Percentiles rank a stretch among this genome's conserved stretches.
phyloP scores from a whole-genome alignment of 345 rosid genomes.

The Litchi chinensis region DNA sequence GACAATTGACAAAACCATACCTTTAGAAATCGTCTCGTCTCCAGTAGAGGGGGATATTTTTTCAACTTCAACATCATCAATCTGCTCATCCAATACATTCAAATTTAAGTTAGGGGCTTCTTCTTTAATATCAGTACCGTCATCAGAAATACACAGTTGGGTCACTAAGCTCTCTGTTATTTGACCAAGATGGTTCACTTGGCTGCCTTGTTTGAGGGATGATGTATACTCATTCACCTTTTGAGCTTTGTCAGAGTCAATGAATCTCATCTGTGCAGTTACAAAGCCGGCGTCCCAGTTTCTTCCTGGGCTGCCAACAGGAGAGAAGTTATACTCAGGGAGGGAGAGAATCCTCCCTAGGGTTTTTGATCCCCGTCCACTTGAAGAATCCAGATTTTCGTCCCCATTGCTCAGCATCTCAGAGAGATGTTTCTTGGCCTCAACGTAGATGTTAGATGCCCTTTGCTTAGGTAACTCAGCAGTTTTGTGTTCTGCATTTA shows the following conservation, averaged over 20 bases:
- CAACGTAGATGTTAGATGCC: slow-evolving; percentile 69
- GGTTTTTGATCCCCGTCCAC: slow-evolving; percentile 51
- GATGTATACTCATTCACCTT: slow-evolving; percentile 33
- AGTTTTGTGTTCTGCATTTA: slow-evolving; percentile 30
- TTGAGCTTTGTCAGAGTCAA: slow-evolving; percentile 40
- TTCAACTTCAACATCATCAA: slow-evolving; percentile 35
- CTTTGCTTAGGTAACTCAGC: slow-evolving; percentile 45
- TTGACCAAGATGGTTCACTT: slow-evolving; percentile 33
- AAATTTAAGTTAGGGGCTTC: slow-evolving; percentile 27
- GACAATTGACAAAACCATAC: slow-evolving; percentile 36
- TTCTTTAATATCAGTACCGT: slow-evolving; percentile 22
- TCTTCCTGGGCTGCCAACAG: slow-evolving; percentile 70
- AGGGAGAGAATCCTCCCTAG: slow-evolving; percentile 83
- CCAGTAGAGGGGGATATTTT: slow-evolving; percentile 22
- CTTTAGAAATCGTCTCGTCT: slow-evolving; percentile 43
- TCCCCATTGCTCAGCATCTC: slow-evolving; percentile 72
- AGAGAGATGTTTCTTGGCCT: slow-evolving; percentile 93
- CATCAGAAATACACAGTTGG: slow-evolving; percentile 38
- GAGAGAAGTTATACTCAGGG: slow-evolving; percentile 70
- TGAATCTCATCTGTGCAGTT: slow-evolving; percentile 52
- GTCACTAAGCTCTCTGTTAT: slow-evolving; percentile 21
- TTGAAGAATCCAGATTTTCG: slow-evolving; percentile 45
- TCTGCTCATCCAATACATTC: slow-evolving; percentile 27
- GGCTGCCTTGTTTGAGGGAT: slow-evolving; percentile 40
- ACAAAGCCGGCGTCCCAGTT: slow-evolving; percentile 48